Evolutionary conservation across 208 protist genomes (phyloP).

Genomic region (Phytomonas sp.): DNA sequence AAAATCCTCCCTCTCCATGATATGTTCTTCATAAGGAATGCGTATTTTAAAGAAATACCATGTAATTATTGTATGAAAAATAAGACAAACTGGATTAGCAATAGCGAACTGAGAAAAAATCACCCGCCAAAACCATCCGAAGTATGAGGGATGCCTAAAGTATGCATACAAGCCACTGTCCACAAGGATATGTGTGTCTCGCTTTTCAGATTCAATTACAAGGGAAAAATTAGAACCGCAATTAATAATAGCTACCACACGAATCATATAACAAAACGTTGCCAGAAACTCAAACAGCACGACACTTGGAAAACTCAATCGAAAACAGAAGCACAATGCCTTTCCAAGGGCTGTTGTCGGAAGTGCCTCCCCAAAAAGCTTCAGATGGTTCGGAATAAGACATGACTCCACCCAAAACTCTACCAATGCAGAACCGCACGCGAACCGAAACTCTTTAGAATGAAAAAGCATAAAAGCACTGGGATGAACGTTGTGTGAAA

Average conservation of each 20-base stretch:
- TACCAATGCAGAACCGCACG: constrained; percentile 25
- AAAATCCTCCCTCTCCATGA: constrained; percentile 58
- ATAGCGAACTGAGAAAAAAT: constrained; percentile 89
- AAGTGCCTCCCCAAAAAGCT: constrained; percentile 17
- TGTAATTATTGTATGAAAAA: constrained; percentile 64
- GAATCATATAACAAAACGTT: constrained; percentile 51
- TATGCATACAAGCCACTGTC: constrained; percentile 83
- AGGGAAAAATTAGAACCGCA: constrained; percentile 81
- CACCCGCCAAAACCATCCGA: constrained; percentile 94
- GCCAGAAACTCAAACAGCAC: constrained; percentile 33
- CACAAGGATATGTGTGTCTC: constrained; percentile 80
- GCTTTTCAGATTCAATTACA: constrained; percentile 54
- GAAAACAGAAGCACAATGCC: constrained; percentile 16
- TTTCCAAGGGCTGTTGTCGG: background rate
- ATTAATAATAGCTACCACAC: constrained; percentile 75
- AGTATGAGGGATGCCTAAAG: constrained; percentile 92
- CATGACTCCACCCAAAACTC: constrained; percentile 72
- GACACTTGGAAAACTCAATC: constrained; percentile 26
- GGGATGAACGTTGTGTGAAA: constrained; percentile 61
- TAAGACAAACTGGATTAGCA: constrained; percentile 84
- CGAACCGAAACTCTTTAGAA: constrained; percentile 51
- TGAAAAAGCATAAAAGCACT: constrained; percentile 83
- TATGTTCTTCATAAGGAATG: constrained; percentile 87
- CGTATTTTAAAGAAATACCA: constrained; percentile 89
- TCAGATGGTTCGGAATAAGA: constrained; percentile 53